Evolutionary conservation across 75 land plant genomes (phyloP).

Genomic region (Sequoiadendron giganteum): DNA sequence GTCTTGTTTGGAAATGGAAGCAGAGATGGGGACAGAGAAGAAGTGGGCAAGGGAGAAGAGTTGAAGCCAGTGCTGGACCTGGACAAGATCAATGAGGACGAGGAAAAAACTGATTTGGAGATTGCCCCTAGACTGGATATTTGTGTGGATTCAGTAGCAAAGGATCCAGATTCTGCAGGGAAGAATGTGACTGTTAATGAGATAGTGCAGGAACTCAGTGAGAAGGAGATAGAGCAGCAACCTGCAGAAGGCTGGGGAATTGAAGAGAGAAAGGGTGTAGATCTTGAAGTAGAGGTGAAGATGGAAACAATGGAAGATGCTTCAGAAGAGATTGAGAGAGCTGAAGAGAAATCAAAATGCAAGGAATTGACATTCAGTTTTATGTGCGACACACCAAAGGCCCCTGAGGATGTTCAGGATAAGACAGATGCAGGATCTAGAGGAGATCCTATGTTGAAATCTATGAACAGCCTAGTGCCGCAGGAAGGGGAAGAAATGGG

Average conservation of each 20-base stretch:
- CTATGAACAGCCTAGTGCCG: neutral
- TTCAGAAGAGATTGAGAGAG: slow-evolving; percentile 2
- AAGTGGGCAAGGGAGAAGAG: neutral
- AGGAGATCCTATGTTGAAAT: neutral
- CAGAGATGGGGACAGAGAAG: slow-evolving; percentile 10
- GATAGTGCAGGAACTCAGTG: neutral
- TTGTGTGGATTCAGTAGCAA: neutral
- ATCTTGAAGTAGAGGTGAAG: slow-evolving; percentile 26
- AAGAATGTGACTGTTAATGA: neutral
- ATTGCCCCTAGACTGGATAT: neutral
- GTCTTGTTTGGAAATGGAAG: neutral
- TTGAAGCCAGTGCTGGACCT: neutral
- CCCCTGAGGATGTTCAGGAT: neutral
- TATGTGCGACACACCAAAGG: neutral
- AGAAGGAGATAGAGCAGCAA: slow-evolving; percentile 8
- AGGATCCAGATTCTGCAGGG: neutral
- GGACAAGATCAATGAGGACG: neutral
- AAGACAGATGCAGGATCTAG: neutral
- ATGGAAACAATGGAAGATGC: neutral
- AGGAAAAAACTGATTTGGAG: slow-evolving; percentile 2
- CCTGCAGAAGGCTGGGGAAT: slow-evolving; percentile 2
- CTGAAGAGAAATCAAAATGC: neutral
- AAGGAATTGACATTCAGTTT: slow-evolving; percentile 11
- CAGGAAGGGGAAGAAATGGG: slow-evolving; percentile 16
- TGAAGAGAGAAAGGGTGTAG: slow-evolving; percentile 21